Conservation (phyloP, 306 rosid genomes). For the Astragalus glycyphyllos region DNA sequence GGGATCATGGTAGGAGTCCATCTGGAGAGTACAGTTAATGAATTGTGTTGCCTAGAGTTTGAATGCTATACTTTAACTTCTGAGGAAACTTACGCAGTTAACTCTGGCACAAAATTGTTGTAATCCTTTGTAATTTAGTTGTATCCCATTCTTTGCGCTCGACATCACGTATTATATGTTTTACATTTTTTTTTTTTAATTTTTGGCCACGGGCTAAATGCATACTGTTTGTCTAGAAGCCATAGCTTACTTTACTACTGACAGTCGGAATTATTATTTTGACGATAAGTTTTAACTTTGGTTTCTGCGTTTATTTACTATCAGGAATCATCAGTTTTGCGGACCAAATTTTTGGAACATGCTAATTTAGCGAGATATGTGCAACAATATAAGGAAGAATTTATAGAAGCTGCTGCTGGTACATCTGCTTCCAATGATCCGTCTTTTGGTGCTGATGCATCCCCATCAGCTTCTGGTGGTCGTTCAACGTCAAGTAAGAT, state of each 20-base stretch:
- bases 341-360: constrained; percentile 73
- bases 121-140: no score
- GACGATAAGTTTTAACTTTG: constrained; percentile 20
- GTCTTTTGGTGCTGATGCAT: constrained; percentile 49
- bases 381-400: constrained; percentile 61
- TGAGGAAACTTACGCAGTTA: no score
- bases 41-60: no score
- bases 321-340: constrained; percentile 82
- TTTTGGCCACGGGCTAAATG: constrained; percentile 7
- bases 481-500: constrained; percentile 73
- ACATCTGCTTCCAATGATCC: constrained; percentile 57
- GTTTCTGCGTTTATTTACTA: constrained; percentile 45
- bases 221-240: constrained; percentile 5
- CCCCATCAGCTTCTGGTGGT: constrained; percentile 69
- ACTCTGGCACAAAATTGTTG: no score
- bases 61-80: no score
- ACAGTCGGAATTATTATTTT: constrained; percentile 2
- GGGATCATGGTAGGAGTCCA: constrained; percentile 3
- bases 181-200: neutral
- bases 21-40: constrained; percentile 12
- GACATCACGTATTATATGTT: constrained; percentile 8
- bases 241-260: constrained; percentile 22
- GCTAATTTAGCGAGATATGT: constrained; percentile 74
- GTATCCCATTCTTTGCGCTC: no score
- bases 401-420: constrained; percentile 53